Evolutionary conservation across 1,284 basidiomycete species (phyloP), one percentile per base, ranked within the genome.

Genomic region (Naganishia sp.): DNA sequence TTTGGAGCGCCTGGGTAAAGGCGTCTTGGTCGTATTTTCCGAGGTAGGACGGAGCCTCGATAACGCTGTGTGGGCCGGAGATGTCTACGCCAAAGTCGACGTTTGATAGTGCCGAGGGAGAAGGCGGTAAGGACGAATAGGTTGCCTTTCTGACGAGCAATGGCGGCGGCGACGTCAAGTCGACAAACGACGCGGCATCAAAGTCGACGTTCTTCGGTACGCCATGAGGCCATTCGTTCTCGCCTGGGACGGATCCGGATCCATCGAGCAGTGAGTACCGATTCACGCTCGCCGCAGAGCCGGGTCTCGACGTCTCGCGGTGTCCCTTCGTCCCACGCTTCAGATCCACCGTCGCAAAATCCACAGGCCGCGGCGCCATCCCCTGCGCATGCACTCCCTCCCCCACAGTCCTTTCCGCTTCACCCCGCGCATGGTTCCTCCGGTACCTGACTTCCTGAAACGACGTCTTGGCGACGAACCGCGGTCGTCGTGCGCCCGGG

Each of bases 121-220:
- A 66, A 15, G 65, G 58, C 9, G 65, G 65, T 6, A 66, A 46
- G 2, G 65, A 66, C 3, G 65, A 66, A 32, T 66, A 66, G 6
- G 65, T 66, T 11, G 49, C 52, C 35, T 55, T 54, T 55, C 65
- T 61, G 7, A 45, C 49, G 52, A 66, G 43, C 15, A 23, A 21
- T 7, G 65, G 65, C 10, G 58, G 65, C 10, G 58, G 21, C 21
- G 58, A 28, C 3, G 47, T 28, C 35, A 23, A 15, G 9, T 47
- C 7, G 11, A 18, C 17, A 28, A 41, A 41, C 17, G 52, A 18
- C 1, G 32, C 13, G 10, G 35, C 13, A 13, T 6, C 35, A 39
- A 54, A 21, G 31, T n/a, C 15, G 10, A 25, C n/a, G 35, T n/a
- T 5, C 25, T 18, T 21, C 13, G 21, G 23, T 6, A n/a, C 55